Percentiles rank a stretch among this genome's conserved stretches.
These are phyloP conservation scores for Corchorus olitorius DNA, from an alignment of 345 rosid genomes.

Conservation along the genomic window DNA sequence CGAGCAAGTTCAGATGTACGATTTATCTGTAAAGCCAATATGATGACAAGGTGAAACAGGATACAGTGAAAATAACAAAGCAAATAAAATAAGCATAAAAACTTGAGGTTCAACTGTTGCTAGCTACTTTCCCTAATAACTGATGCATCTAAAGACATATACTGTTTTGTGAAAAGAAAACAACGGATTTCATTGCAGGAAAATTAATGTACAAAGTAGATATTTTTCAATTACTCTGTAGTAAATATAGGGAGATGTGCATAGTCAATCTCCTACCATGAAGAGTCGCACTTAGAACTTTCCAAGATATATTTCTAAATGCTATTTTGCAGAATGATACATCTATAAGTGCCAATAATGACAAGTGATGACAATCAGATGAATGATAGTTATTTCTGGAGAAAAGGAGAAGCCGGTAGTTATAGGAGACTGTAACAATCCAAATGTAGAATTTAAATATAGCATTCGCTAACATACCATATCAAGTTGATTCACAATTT, in stretches of 20 bases:
- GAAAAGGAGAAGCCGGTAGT: background rate
- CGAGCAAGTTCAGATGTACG: conserved; percentile 99
- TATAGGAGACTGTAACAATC: background rate
- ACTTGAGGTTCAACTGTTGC: background rate
- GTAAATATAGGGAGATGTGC: too few species aligned
- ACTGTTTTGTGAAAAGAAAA: background rate
- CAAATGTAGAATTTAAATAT: background rate
- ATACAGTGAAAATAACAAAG: background rate
- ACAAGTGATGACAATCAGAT: background rate
- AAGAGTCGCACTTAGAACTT: too few species aligned
- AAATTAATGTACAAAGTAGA: background rate
- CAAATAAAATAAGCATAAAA: background rate
- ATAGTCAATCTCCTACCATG: too few species aligned
- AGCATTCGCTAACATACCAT: conserved; percentile 48
- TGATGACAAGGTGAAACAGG: conserved; percentile 5
- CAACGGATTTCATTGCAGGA: background rate
- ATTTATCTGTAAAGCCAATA: conserved; percentile 66
- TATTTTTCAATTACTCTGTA: background rate
- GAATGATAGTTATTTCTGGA: background rate
- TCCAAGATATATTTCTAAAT: too few species aligned
- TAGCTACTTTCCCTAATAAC: background rate
- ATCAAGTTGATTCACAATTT: conserved; percentile 85
- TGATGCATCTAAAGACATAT: background rate
- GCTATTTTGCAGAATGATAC: too few species aligned
- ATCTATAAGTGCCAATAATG: background rate